These are phyloP conservation scores for Teratosphaeria epicoccoides DNA, from an alignment of 2,329 filamentous ascomycete species.

Conservation along the genomic window DNA sequence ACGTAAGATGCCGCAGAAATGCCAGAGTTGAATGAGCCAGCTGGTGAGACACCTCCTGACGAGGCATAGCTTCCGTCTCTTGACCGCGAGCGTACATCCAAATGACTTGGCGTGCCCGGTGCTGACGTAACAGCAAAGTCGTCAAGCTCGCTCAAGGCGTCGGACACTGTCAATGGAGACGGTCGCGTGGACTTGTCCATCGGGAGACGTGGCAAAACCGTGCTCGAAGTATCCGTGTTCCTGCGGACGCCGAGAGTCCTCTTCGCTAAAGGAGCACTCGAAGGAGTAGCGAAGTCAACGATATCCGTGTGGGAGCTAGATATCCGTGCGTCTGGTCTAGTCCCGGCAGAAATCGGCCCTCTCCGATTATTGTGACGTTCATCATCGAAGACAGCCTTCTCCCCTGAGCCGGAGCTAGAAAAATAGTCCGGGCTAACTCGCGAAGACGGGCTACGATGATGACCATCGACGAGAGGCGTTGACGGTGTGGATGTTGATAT, in stretches of 20 bases:
- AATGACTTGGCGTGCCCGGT: conserved; percentile 3
- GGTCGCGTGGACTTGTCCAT: conserved; percentile 16
- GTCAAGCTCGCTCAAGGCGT: conserved; percentile 13
- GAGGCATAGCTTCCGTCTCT: conserved; percentile 16
- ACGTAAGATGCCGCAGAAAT: conserved; percentile 1
- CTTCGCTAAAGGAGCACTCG: conserved; percentile 10
- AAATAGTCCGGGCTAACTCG: conserved; percentile 19
- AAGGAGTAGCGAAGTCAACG: conserved; percentile 15
- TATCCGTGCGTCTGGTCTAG: not conserved
- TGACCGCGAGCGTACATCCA: conserved; percentile 10
- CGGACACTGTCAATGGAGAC: conserved; percentile 17
- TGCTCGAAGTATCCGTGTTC: conserved; percentile 18
- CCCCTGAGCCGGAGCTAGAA: conserved; percentile 7
- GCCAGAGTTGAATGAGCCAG: not conserved
- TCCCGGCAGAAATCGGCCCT: not conserved
- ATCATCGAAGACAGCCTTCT: conserved; percentile 18
- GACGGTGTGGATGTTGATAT: conserved; percentile 8
- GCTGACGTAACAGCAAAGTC: conserved; percentile 9
- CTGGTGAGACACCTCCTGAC: conserved; percentile 19
- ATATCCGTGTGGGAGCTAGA: conserved; percentile 9
- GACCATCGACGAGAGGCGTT: conserved; percentile 18
- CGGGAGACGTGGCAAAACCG: conserved; percentile 12
- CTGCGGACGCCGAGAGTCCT: conserved; percentile 19
- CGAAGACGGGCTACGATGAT: conserved; percentile 12
- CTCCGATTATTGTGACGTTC: conserved; percentile 10